Conservation (phyloP, 305 asterid genomes). For the Fraxinus angustifolia region DNA sequence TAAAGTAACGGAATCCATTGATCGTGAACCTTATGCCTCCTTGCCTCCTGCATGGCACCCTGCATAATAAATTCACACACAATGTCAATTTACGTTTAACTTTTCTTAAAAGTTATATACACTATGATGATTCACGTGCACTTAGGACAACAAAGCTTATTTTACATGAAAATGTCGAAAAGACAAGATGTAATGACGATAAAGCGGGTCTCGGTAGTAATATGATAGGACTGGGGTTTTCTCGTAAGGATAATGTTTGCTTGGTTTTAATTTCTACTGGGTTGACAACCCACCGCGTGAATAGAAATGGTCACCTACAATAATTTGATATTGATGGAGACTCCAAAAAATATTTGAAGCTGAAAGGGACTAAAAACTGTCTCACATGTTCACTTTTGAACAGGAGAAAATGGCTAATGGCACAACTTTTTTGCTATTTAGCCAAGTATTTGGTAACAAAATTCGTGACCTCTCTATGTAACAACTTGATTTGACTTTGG, state of each 20-base stretch:
- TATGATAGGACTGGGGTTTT: not conserved
- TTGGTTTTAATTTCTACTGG: not conserved
- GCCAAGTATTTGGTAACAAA: not conserved
- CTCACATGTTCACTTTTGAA: not conserved
- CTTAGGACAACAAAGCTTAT: not conserved
- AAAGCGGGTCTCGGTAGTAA: conserved; percentile 24
- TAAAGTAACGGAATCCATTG: conserved; percentile 64
- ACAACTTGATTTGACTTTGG: not conserved
- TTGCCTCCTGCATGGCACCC: conserved; percentile 69
- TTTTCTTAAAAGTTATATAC: too few relatives aligned
- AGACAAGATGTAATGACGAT: not conserved
- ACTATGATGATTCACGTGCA: not conserved
- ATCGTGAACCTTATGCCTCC: conserved; percentile 81
- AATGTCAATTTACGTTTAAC: not conserved
- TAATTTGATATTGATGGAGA: not conserved
- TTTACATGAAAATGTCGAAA: not conserved
- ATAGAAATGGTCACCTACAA: not conserved
- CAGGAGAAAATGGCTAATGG: not conserved
- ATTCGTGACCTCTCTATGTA: not conserved
- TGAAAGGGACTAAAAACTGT: conserved; percentile 9
- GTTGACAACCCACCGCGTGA: conserved; percentile 6
- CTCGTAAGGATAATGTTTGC: too few relatives aligned
- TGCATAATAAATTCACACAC: conserved; percentile 19
- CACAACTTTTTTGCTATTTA: not conserved
- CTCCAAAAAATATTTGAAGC: not conserved